A percentile compares a stretch with the other conserved stretches of the same genome.
Conservation (phyloP, 495 filamentous ascomycete genomes). For the Penicillium cinerascens region DNA sequence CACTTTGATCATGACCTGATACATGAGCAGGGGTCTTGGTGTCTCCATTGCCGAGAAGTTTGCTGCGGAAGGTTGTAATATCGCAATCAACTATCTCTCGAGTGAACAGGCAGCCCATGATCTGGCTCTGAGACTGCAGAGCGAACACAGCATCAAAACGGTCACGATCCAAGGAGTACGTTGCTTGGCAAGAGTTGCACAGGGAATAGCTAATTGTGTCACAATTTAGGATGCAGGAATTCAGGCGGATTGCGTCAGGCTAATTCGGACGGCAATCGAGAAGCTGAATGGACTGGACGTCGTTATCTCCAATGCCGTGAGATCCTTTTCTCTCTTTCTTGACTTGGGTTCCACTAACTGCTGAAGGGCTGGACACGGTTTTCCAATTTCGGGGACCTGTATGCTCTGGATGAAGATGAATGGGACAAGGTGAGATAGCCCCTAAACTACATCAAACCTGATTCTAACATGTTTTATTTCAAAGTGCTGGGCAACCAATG, state of each 20-base stretch:
- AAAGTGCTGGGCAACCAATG: slow-evolving; percentile 3
- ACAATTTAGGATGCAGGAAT: neutral
- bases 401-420: slow-evolving; percentile 1
- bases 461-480: neutral
- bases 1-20: neutral
- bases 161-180: slow-evolving; percentile 2
- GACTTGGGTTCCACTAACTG: neutral
- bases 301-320: slow-evolving; percentile 2
- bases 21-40: neutral
- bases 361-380: slow-evolving; percentile 2
- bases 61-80: neutral
- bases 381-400: neutral
- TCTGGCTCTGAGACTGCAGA: neutral
- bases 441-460: neutral
- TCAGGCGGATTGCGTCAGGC: neutral
- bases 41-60: slow-evolving; percentile 1
- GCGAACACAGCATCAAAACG: neutral
- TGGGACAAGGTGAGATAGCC: slow-evolving; percentile 1
- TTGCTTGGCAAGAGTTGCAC: too few species aligned
- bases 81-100: slow-evolving; percentile 4
- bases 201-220: neutral
- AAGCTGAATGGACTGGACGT: neutral
- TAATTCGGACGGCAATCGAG: neutral
- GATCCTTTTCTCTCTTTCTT: neutral
- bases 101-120: neutral